Base-by-base conservation (phyloP, 2,329 filamentous ascomycete genomes). In the Botryotinia calthae region DNA sequence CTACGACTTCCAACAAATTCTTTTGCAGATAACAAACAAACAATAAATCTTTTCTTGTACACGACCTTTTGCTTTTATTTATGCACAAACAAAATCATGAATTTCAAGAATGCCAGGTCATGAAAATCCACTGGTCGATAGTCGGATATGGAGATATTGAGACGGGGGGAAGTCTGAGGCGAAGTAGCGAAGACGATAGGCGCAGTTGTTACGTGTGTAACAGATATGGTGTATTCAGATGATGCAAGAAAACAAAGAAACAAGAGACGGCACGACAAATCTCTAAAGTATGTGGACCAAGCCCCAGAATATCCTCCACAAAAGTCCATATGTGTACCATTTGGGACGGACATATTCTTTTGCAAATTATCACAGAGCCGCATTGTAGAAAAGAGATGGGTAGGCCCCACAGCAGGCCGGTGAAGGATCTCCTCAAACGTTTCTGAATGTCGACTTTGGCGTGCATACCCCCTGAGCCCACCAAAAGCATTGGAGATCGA, bases 401-500 rank as follows among this genome's bases (percentile, higher is more conserved):
- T 34, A 25, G 46, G 61, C n/a, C 64, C 34, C 34, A 67, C 37
- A 44, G 37, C n/a, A 16, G 40, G 40, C 70, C 63, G 62, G 70
- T 68, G 70, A 68, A 68, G 63, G 40, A 72, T 72, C 37, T 54
- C 34, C 25, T 54, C 54, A 3, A 40, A 18, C 14, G 28, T 42
- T 31, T 31, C 25, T 54, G 37, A 7, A 67, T 9, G 62, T 48
- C 51, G 66, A 28, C 51, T 48, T 9, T 72, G 48, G 31, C 56
- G 62, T 56, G 59, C 46, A 68, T 72, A 51, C 63, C 51, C 70
- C 70, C 62, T 68, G 70, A 63, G 51, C 18, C 44, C 28, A 22
- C 8, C 37, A 18, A 54, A 18, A 37, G 31, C 31, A 44, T 66
- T 46, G 61, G 70, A 71, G 25, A 37, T 51, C 46, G 14, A 40